Evolutionary conservation across 2,329 filamentous ascomycete genomes (phyloP), one percentile per base, ranked within the genome.

Genomic region (Beauveria bassiana): DNA sequence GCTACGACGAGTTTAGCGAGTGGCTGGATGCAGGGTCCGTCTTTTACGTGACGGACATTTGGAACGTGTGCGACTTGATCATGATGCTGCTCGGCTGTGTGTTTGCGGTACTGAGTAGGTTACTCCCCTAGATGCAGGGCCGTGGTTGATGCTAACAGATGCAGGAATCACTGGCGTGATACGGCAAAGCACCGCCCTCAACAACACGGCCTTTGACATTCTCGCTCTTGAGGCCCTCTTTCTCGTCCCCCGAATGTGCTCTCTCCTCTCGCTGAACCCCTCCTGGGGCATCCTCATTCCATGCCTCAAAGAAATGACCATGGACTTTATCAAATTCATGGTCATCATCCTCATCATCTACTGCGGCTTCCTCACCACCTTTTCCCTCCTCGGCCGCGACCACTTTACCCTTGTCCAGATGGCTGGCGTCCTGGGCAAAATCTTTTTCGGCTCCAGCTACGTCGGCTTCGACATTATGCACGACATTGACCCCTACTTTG

Each of bases 271-370:
- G 70, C 74, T 97, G 65, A 91, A 91, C 68, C 90, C 91, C 1
- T 96, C 96, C 71, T 97, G 95, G 82, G 93, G 91, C 47, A 95
- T 89, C 1, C 74, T 95, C 54, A 93, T 97, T 63, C 93, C 92
- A 0, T 96, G 93, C 65, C 80, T 97, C 56, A 95, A 95, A 71
- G 91, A 93, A 72, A 97, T 97, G 93, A 89, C 89, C 45, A 93
- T 93, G 73, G 91, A 96, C 71, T 96, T 96, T 71, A 74, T 93
- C 72, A 93, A 93, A 69, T 96, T 95, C 70, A 82, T 86, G 74
- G 88, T 90, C 1, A 81, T 93, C 28, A 89, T 96, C 49, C 78
- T 91, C 53, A 88, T 96, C 59, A 77, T 96, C 58, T 96, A 96
- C 71, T 77, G 95, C 53, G 91, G 92, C 52, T 97, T 97, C 73